Evolutionary conservation across 345 rosid genomes (phyloP), one percentile per base, ranked within the genome.

Genomic region (Lepidium sativum): DNA sequence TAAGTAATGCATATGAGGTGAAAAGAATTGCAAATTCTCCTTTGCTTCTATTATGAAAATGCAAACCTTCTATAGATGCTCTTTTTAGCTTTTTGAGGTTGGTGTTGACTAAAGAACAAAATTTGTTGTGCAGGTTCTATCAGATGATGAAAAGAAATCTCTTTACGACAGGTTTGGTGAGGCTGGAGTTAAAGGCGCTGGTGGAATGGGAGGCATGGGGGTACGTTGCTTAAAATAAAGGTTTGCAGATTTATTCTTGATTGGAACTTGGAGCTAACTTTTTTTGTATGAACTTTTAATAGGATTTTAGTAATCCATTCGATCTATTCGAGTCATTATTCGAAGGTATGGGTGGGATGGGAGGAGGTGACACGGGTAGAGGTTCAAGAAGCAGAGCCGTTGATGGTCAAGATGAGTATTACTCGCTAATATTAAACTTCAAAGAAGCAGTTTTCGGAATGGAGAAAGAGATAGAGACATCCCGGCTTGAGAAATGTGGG

Each of bases 1-100:
- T 95, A 70, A 88, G 99, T 57, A 95, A 95, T 71, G 99, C 98
- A 11, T 95, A 95, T 17, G 99, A 95, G 96, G 99, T 88, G 69
- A 76, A 49, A 1, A 14, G 39, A 70, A 23, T 9, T 40, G 12
- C 62, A 52, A 11, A 4, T 61, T 53, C 33, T 13, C 15, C 38
- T 9, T 43, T 60, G 47, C 53, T 23, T 49, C 40, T 27, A 31
- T 12, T 15, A 27, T 18, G 39, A 45, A 68, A 48, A 6, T 48
- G 47, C 58, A 10, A 17, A 17, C 38, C 49, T 48, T 59, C 14
- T 41, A 6, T n/a, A 14, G 17, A 20, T 59, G 6, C 48, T 5
- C 20, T 39, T 12, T 18, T 39, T 20, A 31, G 42, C 52, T 20
- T 51, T 33, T 21, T 8, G 25, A 41, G 15, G 59, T 32, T 42